Percentiles rank a stretch among this genome's conserved stretches.
Evolutionary conservation across 1,139 yeast genomes (phyloP).

Genomic region (Lipomyces yarrowii): DNA sequence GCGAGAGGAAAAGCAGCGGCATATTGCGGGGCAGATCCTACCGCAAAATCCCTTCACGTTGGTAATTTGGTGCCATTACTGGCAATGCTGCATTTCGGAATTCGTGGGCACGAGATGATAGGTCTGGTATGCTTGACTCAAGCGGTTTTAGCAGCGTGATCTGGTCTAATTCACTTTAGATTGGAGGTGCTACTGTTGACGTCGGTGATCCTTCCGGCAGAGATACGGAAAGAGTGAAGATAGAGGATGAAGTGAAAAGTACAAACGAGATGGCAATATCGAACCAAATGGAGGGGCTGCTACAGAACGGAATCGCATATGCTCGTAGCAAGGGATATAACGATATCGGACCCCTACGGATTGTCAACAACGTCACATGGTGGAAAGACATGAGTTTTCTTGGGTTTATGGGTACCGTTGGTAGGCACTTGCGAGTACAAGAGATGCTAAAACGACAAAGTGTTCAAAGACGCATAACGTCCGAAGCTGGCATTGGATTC

Average conservation of each 20-base stretch:
- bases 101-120: constrained; percentile 80
- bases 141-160: not conserved
- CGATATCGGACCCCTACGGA: constrained; percentile 47
- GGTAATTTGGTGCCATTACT: constrained; percentile 89
- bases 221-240: constrained; percentile 64
- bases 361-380: constrained; percentile 77
- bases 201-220: constrained; percentile 99
- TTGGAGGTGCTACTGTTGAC: constrained; percentile 97
- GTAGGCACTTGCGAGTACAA: constrained; percentile 76
- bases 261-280: constrained; percentile 64
- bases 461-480: constrained; percentile 68
- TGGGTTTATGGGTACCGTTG: constrained; percentile 75
- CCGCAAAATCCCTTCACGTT: constrained; percentile 84
- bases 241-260: constrained; percentile 56
- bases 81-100: constrained; percentile 77
- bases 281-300: constrained; percentile 62
- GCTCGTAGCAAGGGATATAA: constrained; percentile 59
- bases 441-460: constrained; percentile 91
- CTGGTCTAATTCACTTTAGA: constrained; percentile 37
- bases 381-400: constrained; percentile 78
- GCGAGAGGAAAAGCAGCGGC: constrained; percentile 50
- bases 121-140: constrained; percentile 52
- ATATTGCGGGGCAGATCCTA: constrained; percentile 97
- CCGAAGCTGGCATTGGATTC: constrained; percentile 81
- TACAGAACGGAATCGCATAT: constrained; percentile 60